These are phyloP conservation scores for Penicillium parvum DNA, from an alignment of 495 filamentous ascomycete genomes.

Conservation along the genomic window DNA sequence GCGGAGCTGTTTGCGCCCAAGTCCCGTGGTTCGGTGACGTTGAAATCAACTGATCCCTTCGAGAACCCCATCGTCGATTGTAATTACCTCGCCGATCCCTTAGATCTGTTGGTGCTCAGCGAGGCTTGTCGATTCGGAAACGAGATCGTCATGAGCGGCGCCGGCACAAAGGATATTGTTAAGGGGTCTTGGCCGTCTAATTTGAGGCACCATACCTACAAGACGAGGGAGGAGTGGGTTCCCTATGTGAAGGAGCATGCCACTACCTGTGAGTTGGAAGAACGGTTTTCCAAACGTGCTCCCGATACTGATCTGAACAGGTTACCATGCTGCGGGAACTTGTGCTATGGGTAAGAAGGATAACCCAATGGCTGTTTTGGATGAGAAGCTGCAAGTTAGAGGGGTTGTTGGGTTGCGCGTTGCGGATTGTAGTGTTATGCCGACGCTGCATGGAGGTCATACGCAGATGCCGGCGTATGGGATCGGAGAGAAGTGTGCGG, in stretches of 20 bases:
- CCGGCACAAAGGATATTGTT: slow-evolving; percentile 51
- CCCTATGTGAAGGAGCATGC: slow-evolving; percentile 47
- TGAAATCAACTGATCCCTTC: slow-evolving; percentile 31
- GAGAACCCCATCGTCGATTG: slow-evolving; percentile 47
- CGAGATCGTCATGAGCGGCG: slow-evolving; percentile 50
- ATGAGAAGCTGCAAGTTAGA: slow-evolving; percentile 47
- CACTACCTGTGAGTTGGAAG: slow-evolving; percentile 43
- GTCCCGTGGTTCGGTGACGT: slow-evolving; percentile 38
- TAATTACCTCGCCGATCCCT: slow-evolving; percentile 43
- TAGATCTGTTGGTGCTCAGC: slow-evolving; percentile 45
- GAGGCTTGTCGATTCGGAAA: slow-evolving; percentile 50
- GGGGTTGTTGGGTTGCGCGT: slow-evolving; percentile 51
- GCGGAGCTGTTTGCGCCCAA: slow-evolving; percentile 39
- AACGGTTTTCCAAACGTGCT: not conserved
- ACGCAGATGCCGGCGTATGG: slow-evolving; percentile 58
- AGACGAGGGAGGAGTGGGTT: slow-evolving; percentile 45
- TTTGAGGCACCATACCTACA: slow-evolving; percentile 43
- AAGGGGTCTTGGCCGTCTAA: slow-evolving; percentile 50
- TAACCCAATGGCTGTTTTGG: slow-evolving; percentile 50
- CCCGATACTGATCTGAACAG: slow-evolving; percentile 19
- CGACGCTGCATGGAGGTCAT: slow-evolving; percentile 50
- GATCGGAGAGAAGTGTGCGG: slow-evolving; percentile 55
- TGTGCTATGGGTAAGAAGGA: slow-evolving; percentile 48
- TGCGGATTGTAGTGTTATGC: slow-evolving; percentile 56
- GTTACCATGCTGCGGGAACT: slow-evolving; percentile 50